A percentile compares a stretch with the other conserved stretches of the same genome.
These are phyloP conservation scores for Niveomyces coronatus DNA, from an alignment of 2,329 filamentous ascomycete genomes.

Conservation along the genomic window DNA sequence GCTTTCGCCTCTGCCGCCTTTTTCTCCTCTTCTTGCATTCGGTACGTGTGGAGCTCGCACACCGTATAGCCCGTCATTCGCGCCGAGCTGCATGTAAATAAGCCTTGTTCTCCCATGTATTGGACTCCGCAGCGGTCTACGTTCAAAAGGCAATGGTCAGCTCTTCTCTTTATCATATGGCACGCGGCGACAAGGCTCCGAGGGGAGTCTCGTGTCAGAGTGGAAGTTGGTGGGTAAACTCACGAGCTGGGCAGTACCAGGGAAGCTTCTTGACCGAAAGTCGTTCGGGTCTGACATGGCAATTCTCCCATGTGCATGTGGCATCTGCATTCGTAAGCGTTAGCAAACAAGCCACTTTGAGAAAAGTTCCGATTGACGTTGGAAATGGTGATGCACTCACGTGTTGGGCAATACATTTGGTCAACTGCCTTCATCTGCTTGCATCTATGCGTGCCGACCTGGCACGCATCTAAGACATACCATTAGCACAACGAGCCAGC, in stretches of 20 bases:
- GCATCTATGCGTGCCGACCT: neutral
- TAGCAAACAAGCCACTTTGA: neutral
- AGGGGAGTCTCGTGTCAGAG: too few relatives aligned
- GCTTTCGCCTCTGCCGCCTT: too few relatives aligned
- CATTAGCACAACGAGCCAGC: neutral
- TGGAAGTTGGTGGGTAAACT: neutral
- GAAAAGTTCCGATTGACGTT: too few relatives aligned
- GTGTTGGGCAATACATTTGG: neutral
- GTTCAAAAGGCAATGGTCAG: too few relatives aligned
- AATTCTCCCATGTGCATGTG: neutral
- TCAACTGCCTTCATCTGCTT: neutral
- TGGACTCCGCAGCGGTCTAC: too few relatives aligned
- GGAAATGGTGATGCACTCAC: neutral
- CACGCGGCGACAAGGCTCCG: too few relatives aligned
- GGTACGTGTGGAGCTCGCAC: too few relatives aligned
- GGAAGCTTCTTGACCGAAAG: constrained; percentile 1
- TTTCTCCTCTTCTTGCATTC: too few relatives aligned
- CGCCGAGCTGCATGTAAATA: too few relatives aligned
- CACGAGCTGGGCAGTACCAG: constrained; percentile 4
- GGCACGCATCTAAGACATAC: constrained; percentile 1
- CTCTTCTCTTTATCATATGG: too few relatives aligned
- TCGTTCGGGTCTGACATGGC: neutral
- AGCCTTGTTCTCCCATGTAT: too few relatives aligned
- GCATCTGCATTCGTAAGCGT: neutral
- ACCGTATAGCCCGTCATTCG: too few relatives aligned